Evolutionary conservation across 768 basidiomycete species (phyloP).

Genomic region (Xanthoconium stramineum): DNA sequence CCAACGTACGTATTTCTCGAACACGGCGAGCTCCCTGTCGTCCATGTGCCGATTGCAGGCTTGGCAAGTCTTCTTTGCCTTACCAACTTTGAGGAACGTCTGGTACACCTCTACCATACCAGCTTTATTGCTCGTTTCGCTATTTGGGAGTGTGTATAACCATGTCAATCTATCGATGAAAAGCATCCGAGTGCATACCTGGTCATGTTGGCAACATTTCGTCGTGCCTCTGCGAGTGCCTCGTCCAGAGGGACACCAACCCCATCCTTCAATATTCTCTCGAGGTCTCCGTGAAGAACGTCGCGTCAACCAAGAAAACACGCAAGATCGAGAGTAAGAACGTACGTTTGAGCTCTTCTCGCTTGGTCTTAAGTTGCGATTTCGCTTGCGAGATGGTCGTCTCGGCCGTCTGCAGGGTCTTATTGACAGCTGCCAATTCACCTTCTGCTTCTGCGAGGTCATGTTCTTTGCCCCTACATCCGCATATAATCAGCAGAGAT

Average conservation of each 20-base stretch:
- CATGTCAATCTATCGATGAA: neutral
- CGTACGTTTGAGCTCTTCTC: constrained; percentile 60
- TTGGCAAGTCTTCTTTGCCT: constrained; percentile 64
- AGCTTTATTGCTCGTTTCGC: constrained; percentile 22
- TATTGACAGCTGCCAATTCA: constrained; percentile 43
- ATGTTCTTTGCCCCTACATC: constrained; percentile 61
- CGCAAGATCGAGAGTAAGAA: neutral
- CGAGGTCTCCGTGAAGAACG: constrained; percentile 25
- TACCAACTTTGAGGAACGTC: constrained; percentile 52
- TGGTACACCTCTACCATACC: constrained; percentile 50
- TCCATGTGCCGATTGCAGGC: constrained; percentile 73
- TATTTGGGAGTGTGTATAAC: constrained; percentile 2
- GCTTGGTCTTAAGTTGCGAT: constrained; percentile 58
- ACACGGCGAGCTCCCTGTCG: constrained; percentile 49
- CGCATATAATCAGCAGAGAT: neutral
- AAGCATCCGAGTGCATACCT: constrained; percentile 7
- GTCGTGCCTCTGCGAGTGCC: constrained; percentile 42
- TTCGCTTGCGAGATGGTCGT: constrained; percentile 58
- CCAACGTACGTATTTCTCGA: constrained; percentile 66
- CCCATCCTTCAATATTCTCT: constrained; percentile 43
- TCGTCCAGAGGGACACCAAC: constrained; percentile 41
- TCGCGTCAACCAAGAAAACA: neutral
- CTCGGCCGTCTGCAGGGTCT: constrained; percentile 61
- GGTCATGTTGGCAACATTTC: constrained; percentile 13
- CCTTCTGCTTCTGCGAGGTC: constrained; percentile 42